phyloP scores from a whole-genome alignment of 805 yeast species.

The Starmerella ratchasimensis region DNA sequence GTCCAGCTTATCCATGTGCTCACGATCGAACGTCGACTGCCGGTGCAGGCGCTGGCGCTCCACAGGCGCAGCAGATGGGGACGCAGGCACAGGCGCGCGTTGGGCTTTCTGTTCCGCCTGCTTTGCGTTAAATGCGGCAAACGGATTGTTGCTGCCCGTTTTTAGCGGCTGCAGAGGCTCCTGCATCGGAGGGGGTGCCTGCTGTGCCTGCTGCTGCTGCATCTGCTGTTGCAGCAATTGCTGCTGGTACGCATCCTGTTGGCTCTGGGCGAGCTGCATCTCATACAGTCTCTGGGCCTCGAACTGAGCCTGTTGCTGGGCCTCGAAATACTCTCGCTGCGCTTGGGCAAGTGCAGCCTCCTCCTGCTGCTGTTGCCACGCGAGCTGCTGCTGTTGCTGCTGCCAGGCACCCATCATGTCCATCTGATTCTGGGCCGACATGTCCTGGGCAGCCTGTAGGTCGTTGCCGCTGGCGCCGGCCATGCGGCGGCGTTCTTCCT shows the following conservation, averaged over 20 bases:
- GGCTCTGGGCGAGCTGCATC: conserved; percentile 26
- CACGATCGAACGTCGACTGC: conserved; percentile 40
- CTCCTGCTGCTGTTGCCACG: conserved; percentile 21
- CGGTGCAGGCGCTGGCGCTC: conserved; percentile 20
- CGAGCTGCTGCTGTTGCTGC: conserved; percentile 9
- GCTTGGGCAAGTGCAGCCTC: conserved; percentile 24
- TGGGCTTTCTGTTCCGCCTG: conserved; percentile 18
- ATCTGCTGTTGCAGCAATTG: conserved; percentile 35
- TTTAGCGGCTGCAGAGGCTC: conserved; percentile 39
- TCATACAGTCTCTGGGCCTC: conserved; percentile 20
- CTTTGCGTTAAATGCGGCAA: conserved; percentile 34
- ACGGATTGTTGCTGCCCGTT: conserved; percentile 71
- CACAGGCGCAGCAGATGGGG: conserved; percentile 15
- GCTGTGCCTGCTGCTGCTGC: conserved; percentile 19
- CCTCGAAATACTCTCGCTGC: conserved; percentile 29
- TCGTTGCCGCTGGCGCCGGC: conserved; percentile 33
- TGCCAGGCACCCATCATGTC: conserved; percentile 24
- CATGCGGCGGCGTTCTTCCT: conserved; percentile 53
- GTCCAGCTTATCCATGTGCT: conserved; percentile 54
- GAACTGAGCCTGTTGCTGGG: conserved; percentile 19
- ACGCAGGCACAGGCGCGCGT: conserved; percentile 6
- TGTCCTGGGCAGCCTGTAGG: conserved; percentile 51
- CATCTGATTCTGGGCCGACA: conserved; percentile 53
- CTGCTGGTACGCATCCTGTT: conserved; percentile 18
- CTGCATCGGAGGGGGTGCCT: conserved; percentile 26